Percentiles rank a stretch among this genome's conserved stretches.
Conservation (phyloP, 2,329 filamentous ascomycete species). For the Pseudogymnoascus sp. region DNA sequence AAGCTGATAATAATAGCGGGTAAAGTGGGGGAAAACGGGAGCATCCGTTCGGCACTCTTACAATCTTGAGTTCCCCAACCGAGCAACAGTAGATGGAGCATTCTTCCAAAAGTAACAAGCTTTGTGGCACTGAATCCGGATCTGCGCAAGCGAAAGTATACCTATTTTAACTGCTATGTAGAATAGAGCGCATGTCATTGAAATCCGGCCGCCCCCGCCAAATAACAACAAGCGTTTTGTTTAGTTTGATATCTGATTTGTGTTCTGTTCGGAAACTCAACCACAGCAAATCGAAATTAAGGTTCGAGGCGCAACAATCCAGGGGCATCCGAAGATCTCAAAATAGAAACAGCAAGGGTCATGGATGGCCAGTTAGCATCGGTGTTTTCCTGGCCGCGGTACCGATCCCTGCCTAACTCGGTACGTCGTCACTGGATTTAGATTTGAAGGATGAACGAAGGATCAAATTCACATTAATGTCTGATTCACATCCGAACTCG, state of each 20-base stretch:
- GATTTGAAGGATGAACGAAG: background rate
- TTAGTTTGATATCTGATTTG: background rate
- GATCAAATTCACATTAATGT: background rate
- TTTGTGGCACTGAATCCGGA: background rate
- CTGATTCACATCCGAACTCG: background rate
- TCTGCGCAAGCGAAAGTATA: background rate
- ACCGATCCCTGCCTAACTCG: background rate
- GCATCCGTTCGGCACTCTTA: background rate
- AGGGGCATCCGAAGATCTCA: background rate
- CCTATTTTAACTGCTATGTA: background rate
- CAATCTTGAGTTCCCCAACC: background rate
- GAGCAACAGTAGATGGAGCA: too few species aligned
- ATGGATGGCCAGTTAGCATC: background rate
- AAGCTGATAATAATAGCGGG: background rate
- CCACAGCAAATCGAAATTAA: conserved; percentile 1
- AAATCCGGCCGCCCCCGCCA: background rate
- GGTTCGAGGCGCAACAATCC: conserved; percentile 1
- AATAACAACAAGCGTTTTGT: background rate
- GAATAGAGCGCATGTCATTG: background rate
- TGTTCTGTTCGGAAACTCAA: background rate
- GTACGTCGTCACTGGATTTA: background rate
- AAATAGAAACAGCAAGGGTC: conserved; percentile 1
- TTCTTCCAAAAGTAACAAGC: background rate
- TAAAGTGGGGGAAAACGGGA: background rate
- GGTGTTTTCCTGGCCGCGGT: background rate